These are phyloP conservation scores for Candida silvicultrix DNA, from an alignment of 805 yeast species.

Conservation along the genomic window DNA sequence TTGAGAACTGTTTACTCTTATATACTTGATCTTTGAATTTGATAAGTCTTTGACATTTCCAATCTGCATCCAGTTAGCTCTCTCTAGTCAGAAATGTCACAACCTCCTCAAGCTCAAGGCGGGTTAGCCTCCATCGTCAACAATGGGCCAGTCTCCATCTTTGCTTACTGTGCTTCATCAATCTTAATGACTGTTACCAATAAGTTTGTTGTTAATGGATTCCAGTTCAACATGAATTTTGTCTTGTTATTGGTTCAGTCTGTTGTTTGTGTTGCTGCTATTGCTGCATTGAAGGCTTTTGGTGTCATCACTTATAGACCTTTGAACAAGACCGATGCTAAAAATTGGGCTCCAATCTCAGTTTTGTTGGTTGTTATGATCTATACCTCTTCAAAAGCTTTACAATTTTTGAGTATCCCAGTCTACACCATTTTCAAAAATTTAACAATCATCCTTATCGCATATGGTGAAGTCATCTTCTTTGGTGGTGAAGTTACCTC, in stretches of 20 bases:
- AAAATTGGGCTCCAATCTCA: constrained; percentile 94
- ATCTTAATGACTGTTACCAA: constrained; percentile 97
- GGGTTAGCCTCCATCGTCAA: constrained; percentile 30
- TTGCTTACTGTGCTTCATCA: constrained; percentile 87
- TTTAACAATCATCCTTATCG: constrained; percentile 91
- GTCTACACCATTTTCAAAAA: constrained; percentile 98
- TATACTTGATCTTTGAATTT: neutral
- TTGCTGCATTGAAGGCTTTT: constrained; percentile 63
- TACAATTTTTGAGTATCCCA: constrained; percentile 86
- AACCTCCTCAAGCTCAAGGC: constrained; percentile 16
- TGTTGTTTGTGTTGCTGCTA: constrained; percentile 70
- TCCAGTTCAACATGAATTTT: constrained; percentile 78
- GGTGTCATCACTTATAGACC: constrained; percentile 84
- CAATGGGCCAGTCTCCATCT: constrained; percentile 57
- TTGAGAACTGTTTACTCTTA: no score
- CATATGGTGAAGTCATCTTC: constrained; percentile 97
- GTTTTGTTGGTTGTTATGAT: constrained; percentile 86
- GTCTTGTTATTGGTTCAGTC: constrained; percentile 87
- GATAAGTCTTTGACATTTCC: no score
- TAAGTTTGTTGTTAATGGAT: constrained; percentile 77
- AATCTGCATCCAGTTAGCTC: no score
- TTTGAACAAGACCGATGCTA: constrained; percentile 80
- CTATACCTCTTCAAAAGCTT: constrained; percentile 92
- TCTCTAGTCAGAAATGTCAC: constrained; percentile 6
- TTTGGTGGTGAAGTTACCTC: constrained; percentile 89